Conservation (phyloP, 2,329 filamentous ascomycete genomes). For the Neurospora sp. region DNA sequence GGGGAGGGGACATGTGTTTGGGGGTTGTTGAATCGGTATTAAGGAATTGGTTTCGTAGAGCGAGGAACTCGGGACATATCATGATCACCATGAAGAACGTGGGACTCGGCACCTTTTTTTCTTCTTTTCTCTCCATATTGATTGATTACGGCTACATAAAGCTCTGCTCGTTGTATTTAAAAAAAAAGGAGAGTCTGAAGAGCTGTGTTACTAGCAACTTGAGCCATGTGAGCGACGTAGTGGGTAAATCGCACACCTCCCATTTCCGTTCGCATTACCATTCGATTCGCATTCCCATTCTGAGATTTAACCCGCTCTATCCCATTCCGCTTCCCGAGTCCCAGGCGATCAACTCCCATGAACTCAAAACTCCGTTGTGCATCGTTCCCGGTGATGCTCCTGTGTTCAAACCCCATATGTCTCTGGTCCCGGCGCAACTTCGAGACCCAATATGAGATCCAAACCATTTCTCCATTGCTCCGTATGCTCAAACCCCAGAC, state of each 20-base stretch:
- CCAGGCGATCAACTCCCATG: too few species aligned
- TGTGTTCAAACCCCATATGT: too few species aligned
- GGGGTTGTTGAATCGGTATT: conserved; percentile 22
- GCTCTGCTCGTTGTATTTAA: neutral
- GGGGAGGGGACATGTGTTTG: conserved; percentile 21
- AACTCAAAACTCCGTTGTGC: too few species aligned
- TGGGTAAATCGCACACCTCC: too few species aligned
- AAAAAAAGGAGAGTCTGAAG: neutral
- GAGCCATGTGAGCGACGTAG: neutral
- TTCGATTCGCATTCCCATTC: neutral
- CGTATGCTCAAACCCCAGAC: neutral
- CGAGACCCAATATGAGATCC: too few species aligned
- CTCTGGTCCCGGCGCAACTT: too few species aligned
- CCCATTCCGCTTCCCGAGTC: too few species aligned
- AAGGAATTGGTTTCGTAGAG: too few species aligned
- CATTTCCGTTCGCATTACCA: neutral
- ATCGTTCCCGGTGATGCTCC: too few species aligned
- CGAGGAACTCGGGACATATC: neutral
- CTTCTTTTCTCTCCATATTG: neutral
- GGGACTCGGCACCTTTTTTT: neutral
- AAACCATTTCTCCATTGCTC: neutral
- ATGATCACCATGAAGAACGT: neutral
- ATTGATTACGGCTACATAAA: neutral
- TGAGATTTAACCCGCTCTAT: too few species aligned
- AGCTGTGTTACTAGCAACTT: neutral